Evolutionary conservation across 805 yeast genomes (phyloP), one percentile per base, ranked within the genome.

Genomic region (Wickerhamiella shivajii): DNA sequence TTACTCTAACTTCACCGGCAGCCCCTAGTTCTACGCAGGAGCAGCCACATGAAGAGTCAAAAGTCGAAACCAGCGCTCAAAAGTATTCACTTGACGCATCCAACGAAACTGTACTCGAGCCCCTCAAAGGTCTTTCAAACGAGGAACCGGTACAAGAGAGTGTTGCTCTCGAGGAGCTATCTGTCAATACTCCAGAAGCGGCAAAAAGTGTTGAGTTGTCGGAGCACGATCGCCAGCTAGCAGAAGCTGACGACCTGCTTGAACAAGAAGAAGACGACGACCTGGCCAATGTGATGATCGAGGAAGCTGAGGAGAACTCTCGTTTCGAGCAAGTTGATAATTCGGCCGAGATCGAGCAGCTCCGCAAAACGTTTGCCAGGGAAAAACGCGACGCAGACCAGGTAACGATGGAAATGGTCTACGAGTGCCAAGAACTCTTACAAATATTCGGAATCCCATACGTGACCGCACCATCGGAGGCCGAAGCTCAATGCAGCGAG

Each of bases 401-500:
- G 45, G 95, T 87, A 1, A 78, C 94, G 0, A 67, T 69, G 5
- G 69, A 69, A 1, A 90, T 90, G 96, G 68, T 87, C 16, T 63
- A 64, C 24, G 97, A 90, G 50, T 90, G 93, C 13, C 95, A 90
- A 55, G 94, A 84, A 41, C 60, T 90, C 26, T 60, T 90, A 6
- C 68, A 77, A 18, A 57, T 87, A 34, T 90, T 90, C 61, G 98
- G 98, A 1, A 78, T 90, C 4, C 99, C 99, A 0, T 90, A 71
- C 44, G 67, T 90, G 7, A 80, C 93, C 0, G 96, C 98, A 0
- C 99, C 98, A 1, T 83, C 83, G 85, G 99, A 90, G 56, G 98
- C 98, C 1, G 99, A 90, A 57, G 97, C 98, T 0, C 98, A 90
- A 49, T 90, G 99, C 57, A 95, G 94, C 0, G 80, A 77, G 43